These are phyloP conservation scores for Gomphus bonarii DNA, from an alignment of 1,284 basidiomycete genomes.

Conservation along the genomic window DNA sequence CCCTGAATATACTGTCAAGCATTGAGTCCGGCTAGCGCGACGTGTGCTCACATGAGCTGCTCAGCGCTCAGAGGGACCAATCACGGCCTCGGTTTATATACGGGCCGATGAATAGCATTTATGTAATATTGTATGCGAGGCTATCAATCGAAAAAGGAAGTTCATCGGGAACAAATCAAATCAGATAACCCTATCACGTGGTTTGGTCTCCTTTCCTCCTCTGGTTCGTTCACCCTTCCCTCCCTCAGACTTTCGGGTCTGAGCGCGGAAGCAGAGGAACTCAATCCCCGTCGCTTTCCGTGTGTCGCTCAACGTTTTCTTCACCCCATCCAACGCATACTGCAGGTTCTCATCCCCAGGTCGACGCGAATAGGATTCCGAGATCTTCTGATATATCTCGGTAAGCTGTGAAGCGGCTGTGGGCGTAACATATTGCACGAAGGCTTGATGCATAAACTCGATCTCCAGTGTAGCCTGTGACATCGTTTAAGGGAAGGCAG, in stretches of 20 bases:
- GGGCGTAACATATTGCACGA: constrained; percentile 79
- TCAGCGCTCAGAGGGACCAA: neutral
- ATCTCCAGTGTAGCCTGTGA: constrained; percentile 92
- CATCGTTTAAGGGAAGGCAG: constrained; percentile 10
- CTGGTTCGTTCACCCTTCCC: constrained; percentile 21
- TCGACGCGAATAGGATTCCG: constrained; percentile 77
- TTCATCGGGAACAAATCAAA: neutral
- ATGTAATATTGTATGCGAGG: too few relatives aligned
- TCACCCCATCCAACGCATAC: constrained; percentile 83
- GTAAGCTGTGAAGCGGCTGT: constrained; percentile 75
- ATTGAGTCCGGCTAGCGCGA: neutral
- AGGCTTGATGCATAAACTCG: constrained; percentile 95
- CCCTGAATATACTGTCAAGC: neutral
- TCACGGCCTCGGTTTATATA: neutral
- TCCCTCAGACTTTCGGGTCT: constrained; percentile 35
- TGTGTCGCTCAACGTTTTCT: constrained; percentile 80
- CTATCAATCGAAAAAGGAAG: too few relatives aligned
- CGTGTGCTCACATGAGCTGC: neutral
- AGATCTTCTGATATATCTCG: constrained; percentile 91
- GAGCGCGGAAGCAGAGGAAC: constrained; percentile 76
- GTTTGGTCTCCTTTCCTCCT: constrained; percentile 29
- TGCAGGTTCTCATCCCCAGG: constrained; percentile 76
- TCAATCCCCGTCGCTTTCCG: constrained; percentile 88
- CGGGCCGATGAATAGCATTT: too few relatives aligned
- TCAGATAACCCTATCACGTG: constrained; percentile 10